Base-by-base conservation (phyloP, 1,284 basidiomycete species). In the Papiliotrema flavescens region DNA sequence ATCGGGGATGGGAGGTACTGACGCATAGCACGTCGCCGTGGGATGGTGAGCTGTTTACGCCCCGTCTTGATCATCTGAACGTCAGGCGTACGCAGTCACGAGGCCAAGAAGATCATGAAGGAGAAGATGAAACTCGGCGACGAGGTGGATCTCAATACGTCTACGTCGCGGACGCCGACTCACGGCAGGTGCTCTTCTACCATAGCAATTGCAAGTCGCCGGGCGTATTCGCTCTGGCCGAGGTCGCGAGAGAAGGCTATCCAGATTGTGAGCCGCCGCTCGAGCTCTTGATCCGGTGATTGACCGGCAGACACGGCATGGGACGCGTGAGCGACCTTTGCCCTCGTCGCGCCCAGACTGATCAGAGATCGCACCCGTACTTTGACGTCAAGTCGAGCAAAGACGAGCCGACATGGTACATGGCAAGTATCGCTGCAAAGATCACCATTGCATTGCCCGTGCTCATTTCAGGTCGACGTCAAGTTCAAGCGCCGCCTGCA, bases 141-240 rank as follows among this genome's bases (percentile, higher is more conserved):
- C 70, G 82, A 86, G 77, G 91, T 87, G 17, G 7, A 15, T 46
- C 47, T 15, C 11, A 47, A 13, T 49, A 14, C 5, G 22, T 24
- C 19, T 37, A 39, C 13, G 35, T 22, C 32, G n/a, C n/a, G n/a
- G n/a, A n/a, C 28, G 14, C 11, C 22, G 1, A 22, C 49, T 44
- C 34, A 48, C n/a, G n/a, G n/a, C 39, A 72, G 62, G 75, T 81
- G n/a, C 66, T 82, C 9, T 82, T 82, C 77, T 98, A 97, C 73
- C 92, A 96, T 69, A 94, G 90, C 19, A 98, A 92, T 73, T 90
- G 87, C 77, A 95, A 93, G 78, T 81, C 75, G 40, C 93, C 92
- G 63, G 91, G 92, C 17, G 84, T 95, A 47, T 89, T 87, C 49
- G 91, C 83, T 8, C 84, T 93, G 66, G 90, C 90, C 6, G 83